phyloP scores from a whole-genome alignment of 768 basidiomycete species.

The Pisolithus marmoratus region DNA sequence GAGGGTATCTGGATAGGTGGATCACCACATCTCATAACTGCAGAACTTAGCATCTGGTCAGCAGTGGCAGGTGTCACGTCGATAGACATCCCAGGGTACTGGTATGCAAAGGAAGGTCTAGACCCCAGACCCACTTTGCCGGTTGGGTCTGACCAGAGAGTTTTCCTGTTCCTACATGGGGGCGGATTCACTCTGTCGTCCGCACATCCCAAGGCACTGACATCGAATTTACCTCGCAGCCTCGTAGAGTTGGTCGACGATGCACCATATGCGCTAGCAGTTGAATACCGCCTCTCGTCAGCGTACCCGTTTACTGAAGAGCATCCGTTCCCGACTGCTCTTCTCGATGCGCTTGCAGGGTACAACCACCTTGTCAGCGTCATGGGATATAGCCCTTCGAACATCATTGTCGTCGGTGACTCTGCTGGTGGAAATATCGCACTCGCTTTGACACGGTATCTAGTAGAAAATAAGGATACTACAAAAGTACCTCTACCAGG shows the following conservation, averaged over 20 bases:
- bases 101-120: slow-evolving; percentile 41
- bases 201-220: slow-evolving; percentile 50
- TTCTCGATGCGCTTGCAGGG: slow-evolving; percentile 69
- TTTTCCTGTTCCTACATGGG: slow-evolving; percentile 58
- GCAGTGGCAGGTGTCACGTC: slow-evolving; percentile 33
- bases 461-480: slow-evolving; percentile 41
- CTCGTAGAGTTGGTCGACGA: slow-evolving; percentile 40
- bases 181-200: slow-evolving; percentile 51
- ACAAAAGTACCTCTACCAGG: slow-evolving; percentile 29
- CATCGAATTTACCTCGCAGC: slow-evolving; percentile 40
- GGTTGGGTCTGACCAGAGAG: slow-evolving; percentile 46
- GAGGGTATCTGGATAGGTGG: slow-evolving; percentile 30
- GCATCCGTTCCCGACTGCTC: slow-evolving; percentile 68
- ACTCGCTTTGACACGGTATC: slow-evolving; percentile 55
- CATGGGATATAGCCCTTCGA: slow-evolving; percentile 48
- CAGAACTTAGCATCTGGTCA: slow-evolving; percentile 24
- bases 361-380: slow-evolving; percentile 63
- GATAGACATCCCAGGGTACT: slow-evolving; percentile 50
- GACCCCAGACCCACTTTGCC: slow-evolving; percentile 28
- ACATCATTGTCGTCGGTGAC: slow-evolving; percentile 69
- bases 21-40: slow-evolving; percentile 25
- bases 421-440: slow-evolving; percentile 76
- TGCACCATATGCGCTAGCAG: slow-evolving; percentile 46
- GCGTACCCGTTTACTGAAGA: slow-evolving; percentile 34
- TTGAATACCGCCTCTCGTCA: slow-evolving; percentile 70